Conservation (phyloP, 768 basidiomycete genomes). For the Kwoniella bestiolae region DNA sequence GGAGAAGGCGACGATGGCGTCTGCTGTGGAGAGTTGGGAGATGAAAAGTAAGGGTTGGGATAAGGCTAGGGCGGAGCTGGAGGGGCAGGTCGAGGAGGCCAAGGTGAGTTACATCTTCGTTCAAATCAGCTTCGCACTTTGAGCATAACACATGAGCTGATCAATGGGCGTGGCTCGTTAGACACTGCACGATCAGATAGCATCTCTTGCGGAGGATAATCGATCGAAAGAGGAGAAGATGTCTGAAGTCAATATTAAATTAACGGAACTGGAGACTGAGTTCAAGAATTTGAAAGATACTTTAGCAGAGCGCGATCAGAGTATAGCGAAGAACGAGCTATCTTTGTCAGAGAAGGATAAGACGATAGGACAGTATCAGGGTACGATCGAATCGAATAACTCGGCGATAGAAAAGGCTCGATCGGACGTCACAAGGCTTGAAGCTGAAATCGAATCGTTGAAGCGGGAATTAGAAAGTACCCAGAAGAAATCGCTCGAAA, state of each 20-base stretch:
- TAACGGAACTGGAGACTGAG: background rate
- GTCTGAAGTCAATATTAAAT: background rate
- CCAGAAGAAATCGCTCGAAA: background rate
- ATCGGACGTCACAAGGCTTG: background rate
- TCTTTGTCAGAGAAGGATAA: slow-evolving; percentile 1
- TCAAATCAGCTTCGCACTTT: no score
- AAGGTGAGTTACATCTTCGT: slow-evolving; percentile 19
- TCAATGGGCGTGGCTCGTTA: background rate
- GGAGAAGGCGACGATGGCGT: slow-evolving; percentile 47
- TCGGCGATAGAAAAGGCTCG: background rate
- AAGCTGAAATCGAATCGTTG: slow-evolving; percentile 12
- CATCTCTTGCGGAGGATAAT: slow-evolving; percentile 30
- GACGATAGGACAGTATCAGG: background rate
- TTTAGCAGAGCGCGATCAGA: slow-evolving; percentile 4
- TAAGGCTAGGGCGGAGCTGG: slow-evolving; percentile 25
- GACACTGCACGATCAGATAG: slow-evolving; percentile 23
- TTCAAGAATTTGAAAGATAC: slow-evolving; percentile 5
- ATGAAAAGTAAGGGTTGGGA: slow-evolving; percentile 33
- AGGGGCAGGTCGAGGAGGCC: slow-evolving; percentile 26
- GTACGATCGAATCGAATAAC: background rate
- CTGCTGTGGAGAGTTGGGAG: slow-evolving; percentile 40
- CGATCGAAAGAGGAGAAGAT: slow-evolving; percentile 13
- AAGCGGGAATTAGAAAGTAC: background rate
- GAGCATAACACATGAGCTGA: no score
- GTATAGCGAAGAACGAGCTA: slow-evolving; percentile 9